A percentile compares a stretch with the other conserved stretches of the same genome.
These are phyloP conservation scores for Suillus cothurnatus DNA, from an alignment of 768 basidiomycete species.

Conservation along the genomic window DNA sequence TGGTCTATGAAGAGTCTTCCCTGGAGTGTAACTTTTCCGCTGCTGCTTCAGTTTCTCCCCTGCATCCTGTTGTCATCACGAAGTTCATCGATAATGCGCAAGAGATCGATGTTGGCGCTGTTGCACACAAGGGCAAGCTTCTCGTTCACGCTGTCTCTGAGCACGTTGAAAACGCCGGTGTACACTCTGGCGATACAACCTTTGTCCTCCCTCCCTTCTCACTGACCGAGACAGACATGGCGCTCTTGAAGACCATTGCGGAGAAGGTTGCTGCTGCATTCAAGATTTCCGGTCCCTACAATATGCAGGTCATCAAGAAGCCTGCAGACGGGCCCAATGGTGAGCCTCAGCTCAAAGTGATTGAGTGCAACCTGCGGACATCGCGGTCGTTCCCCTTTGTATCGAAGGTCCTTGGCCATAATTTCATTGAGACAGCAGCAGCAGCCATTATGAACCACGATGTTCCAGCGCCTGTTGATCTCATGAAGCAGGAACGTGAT, in stretches of 20 bases:
- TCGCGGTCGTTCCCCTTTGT: constrained; percentile 99
- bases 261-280: constrained; percentile 95
- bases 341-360: constrained; percentile 85
- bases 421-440: constrained; percentile 95
- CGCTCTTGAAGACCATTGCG: constrained; percentile 89
- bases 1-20: constrained; percentile 88
- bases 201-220: constrained; percentile 95
- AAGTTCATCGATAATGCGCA: constrained; percentile 99
- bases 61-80: constrained; percentile 97
- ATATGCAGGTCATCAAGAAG: constrained; percentile 98
- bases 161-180: constrained; percentile 98
- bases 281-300: constrained; percentile 97
- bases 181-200: constrained; percentile 98
- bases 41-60: constrained; percentile 92
- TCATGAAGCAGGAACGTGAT: constrained; percentile 87
- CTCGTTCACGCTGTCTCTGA: constrained; percentile 96
- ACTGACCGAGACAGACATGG: constrained; percentile 71
- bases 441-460: constrained; percentile 85
- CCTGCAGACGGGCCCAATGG: constrained; percentile 51
- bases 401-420: constrained; percentile 95
- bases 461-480: constrained; percentile 88
- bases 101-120: constrained; percentile 98
- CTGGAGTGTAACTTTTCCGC: constrained; percentile 96
- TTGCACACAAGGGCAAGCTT: constrained; percentile 89
- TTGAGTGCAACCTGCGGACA: constrained; percentile 97